phyloP scores from a whole-genome alignment of 345 rosid species.

The Eucalyptus albens region DNA sequence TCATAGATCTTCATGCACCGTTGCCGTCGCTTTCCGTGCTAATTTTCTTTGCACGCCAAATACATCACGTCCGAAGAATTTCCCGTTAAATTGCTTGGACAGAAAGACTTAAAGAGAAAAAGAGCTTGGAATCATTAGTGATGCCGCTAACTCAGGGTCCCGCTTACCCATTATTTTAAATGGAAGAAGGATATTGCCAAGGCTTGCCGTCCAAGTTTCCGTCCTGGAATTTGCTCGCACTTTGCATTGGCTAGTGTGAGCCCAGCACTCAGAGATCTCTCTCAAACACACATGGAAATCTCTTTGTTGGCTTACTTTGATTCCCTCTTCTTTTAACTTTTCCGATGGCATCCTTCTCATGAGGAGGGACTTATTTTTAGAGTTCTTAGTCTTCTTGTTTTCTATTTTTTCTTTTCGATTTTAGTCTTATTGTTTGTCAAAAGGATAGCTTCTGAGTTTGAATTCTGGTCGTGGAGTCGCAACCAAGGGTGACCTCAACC shows the following conservation, averaged over 20 bases:
- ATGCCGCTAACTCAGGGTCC: background rate
- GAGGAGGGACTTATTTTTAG: background rate
- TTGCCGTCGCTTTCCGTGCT: background rate
- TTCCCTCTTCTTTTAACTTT: background rate
- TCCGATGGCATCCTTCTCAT: background rate
- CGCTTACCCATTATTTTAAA: background rate
- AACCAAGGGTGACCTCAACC: background rate
- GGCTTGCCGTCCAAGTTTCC: background rate
- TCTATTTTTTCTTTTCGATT: no score
- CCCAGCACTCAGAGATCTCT: background rate
- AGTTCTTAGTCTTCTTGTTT: background rate
- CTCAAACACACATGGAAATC: background rate
- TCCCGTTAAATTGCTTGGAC: background rate
- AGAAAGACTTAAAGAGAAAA: background rate
- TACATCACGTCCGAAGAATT: background rate
- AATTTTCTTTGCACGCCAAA: background rate
- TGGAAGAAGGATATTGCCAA: background rate
- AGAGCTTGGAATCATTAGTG: background rate
- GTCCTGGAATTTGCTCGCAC: background rate
- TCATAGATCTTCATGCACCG: background rate
- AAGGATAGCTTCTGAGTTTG: background rate
- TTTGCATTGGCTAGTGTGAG: background rate
- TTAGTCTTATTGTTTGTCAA: background rate
- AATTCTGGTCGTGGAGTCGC: background rate
- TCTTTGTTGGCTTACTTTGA: background rate